Evolutionary conservation across 495 filamentous ascomycete species (phyloP), one percentile per base, ranked within the genome.

Genomic region (Trichoderma reesei): DNA sequence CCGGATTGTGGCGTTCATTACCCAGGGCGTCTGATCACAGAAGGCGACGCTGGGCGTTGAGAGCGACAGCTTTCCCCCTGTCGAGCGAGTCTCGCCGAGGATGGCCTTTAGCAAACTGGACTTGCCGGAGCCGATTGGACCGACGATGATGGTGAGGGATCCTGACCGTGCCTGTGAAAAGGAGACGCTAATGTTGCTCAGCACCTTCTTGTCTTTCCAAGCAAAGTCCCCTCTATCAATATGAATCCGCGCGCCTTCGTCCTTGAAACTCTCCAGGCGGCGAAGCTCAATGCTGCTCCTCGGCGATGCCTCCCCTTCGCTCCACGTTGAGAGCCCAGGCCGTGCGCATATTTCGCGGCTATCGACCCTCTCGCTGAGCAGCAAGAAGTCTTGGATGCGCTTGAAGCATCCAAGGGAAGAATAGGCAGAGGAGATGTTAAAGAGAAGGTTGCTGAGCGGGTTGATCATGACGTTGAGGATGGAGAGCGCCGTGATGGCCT

Each of bases 1-100:
- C 61, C 76, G 74, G 63, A 89, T 78, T 0, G 83, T 84, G 0
- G 73, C 81, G 61, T 88, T 88, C 69, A 78, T 80, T 34, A 84
- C 80, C 74, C 83, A 85, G 0, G 77, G 69, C 1, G 71, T 76
- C 48, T 79, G 73, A 6, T 75, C 75, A 62, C 78, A 79, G 60
- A 72, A 78, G 3, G 74, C 73, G 51, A 72, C 65, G 65, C 37
- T 26, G 2, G 20, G 14, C 14, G 37, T 56, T 33, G 59, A 59
- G 5, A 64, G 39, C 37, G 69, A 63, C 1, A 75, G 63, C 38
- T 63, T 65, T 11, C 74, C 73, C 59, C 67, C 16, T n/a, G 62
- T 37, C 6, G 66, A 68, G 2, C 77, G 72, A 18, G 79, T 71
- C 67, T 85, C 82, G 9, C 81, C 81, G 0, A 85, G 68, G 0